Evolutionary conservation across 140 eudicot genomes (phyloP), one percentile per base, ranked within the genome.

Genomic region (Oenanthe javanica): DNA sequence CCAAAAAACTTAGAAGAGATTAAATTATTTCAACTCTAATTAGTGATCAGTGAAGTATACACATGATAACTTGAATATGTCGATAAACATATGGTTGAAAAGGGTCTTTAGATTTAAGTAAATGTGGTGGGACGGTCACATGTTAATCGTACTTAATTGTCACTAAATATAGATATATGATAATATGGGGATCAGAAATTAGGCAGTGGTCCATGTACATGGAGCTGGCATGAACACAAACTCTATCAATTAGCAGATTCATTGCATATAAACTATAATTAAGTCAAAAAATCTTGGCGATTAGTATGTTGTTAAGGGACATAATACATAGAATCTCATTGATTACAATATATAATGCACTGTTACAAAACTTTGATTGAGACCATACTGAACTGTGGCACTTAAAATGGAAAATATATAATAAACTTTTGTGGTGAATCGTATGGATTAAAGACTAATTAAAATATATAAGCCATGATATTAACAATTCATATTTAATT

Each of bases 111-210:
- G 5, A 69, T 27, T 69, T 6, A 27, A 36, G 75, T 69, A 31
- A 69, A 69, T 4, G 1, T 13, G 21, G 75, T n/a, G 47, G 75
- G 47, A 31, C 46, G 75, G 75, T 67, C 75, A 69, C 75, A 27
- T 36, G 75, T 31, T 38, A 31, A 69, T 69, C 9, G 47, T 69
- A 69, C 43, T 36, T 27, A 38, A 69, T 4, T 69, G 42, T 27
- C 47, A 69, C 75, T 69, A 38, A 69, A 36, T 27, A 69, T 27
- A 5, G 45, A 69, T 31, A 42, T 72, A 31, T 72, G 76, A 40
- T 72, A 72, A 16, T 15, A 14, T 14, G 9, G 77, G 54, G 45
- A 72, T 72, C 77, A 45, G 77, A 72, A 72, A 72, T 72, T 72
- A 72, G 77, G 77, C 77, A 72, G 14, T 3, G 50, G 49, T 72